These are phyloP conservation scores for Fusarium brachygibbosum DNA, from an alignment of 2,329 filamentous ascomycete species.

Conservation along the genomic window DNA sequence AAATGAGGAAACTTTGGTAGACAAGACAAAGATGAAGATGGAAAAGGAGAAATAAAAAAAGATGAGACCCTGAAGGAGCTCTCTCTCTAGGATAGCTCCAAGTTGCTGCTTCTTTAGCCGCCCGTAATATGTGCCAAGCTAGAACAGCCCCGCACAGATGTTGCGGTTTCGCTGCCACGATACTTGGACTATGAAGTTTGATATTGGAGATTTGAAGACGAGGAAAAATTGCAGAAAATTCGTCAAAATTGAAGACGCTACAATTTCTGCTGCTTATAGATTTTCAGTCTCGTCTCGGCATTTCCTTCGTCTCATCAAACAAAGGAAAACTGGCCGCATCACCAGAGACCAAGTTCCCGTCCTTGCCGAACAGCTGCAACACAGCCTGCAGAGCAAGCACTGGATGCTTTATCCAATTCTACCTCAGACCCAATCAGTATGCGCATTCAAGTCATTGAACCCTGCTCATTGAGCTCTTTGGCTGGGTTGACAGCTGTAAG, in stretches of 20 bases:
- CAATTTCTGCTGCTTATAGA: not conserved
- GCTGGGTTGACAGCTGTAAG: conserved; percentile 29
- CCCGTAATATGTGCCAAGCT: conserved; percentile 40
- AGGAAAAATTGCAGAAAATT: not conserved
- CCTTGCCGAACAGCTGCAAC: conserved; percentile 12
- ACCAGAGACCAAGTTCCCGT: conserved; percentile 30
- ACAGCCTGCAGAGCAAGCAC: not conserved
- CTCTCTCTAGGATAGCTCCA: conserved; percentile 20
- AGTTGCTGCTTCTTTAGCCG: conserved; percentile 38
- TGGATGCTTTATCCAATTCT: conserved; percentile 9
- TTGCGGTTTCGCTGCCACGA: conserved; percentile 19
- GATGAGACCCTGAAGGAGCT: conserved; percentile 16
- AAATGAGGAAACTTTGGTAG: not conserved
- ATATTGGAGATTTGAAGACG: not conserved
- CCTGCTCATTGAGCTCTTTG: conserved; percentile 12
- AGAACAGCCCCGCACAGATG: conserved; percentile 37
- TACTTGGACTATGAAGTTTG: conserved; percentile 13
- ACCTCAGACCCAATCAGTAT: conserved; percentile 27
- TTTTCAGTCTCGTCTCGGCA: not conserved
- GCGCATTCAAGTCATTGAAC: conserved; percentile 19
- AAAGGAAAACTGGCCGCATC: conserved; percentile 18
- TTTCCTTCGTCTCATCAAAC: conserved; percentile 8
- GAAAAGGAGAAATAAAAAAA: conserved; percentile 16
- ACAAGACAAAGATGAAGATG: conserved; percentile 6
- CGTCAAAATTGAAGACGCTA: not conserved